A percentile compares a stretch with the other conserved stretches of the same genome.
These are phyloP conservation scores for Eremochloa ophiuroides DNA, from an alignment of 176 grass and related monocot species.

Conservation along the genomic window DNA sequence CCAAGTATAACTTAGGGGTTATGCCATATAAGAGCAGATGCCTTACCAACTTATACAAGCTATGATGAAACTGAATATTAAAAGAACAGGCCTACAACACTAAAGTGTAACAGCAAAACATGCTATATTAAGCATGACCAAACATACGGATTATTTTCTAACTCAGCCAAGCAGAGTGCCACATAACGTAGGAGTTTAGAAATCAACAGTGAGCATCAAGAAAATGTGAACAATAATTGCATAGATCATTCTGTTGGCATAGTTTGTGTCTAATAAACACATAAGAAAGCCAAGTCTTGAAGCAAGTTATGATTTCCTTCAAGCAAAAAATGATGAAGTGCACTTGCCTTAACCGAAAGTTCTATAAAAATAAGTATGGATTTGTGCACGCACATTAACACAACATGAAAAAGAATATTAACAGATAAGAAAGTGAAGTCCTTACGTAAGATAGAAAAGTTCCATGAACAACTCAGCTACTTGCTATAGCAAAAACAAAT, in stretches of 20 bases:
- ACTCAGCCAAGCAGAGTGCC: neutral
- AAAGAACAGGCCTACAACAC: neutral
- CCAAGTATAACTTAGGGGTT: neutral
- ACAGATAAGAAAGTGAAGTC: neutral
- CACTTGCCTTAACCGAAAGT: neutral
- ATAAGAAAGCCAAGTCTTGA: neutral
- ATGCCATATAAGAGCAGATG: neutral
- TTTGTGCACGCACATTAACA: neutral
- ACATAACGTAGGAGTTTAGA: neutral
- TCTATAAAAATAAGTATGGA: neutral
- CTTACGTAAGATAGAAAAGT: neutral
- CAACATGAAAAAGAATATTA: neutral
- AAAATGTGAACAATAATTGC: conserved; percentile 13
- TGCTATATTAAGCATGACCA: conserved; percentile 1
- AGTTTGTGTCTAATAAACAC: neutral
- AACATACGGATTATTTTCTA: neutral
- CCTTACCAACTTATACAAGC: neutral
- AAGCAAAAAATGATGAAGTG: neutral
- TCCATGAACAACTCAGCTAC: neutral
- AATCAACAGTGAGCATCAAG: neutral
- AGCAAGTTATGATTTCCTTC: conserved; percentile 1
- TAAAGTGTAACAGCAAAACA: neutral
- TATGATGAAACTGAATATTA: conserved; percentile 13
- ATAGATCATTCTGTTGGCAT: neutral
- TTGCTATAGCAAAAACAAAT: neutral